A percentile compares a stretch with the other conserved stretches of the same genome.
Evolutionary conservation across 345 rosid genomes (phyloP).

Genomic region (Bruguiera sexangula): DNA sequence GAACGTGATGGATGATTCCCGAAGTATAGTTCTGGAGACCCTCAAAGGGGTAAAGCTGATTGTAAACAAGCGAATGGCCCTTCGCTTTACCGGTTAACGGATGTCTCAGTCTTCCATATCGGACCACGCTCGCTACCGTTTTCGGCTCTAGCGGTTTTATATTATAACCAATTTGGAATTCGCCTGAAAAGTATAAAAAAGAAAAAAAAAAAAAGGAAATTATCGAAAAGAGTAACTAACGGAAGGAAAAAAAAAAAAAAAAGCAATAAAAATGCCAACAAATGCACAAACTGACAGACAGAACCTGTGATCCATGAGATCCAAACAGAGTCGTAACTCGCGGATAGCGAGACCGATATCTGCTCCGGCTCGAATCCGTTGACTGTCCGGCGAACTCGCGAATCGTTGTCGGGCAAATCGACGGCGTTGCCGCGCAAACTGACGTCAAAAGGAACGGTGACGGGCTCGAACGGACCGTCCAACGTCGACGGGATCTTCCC

Average conservation of each 20-base stretch:
- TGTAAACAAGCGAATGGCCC: slow-evolving; percentile 64
- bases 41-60: slow-evolving; percentile 51
- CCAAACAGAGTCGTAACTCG: slow-evolving; percentile 58
- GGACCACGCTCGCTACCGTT: slow-evolving; percentile 56
- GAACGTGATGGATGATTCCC: slow-evolving; percentile 84
- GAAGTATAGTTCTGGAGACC: slow-evolving; percentile 71
- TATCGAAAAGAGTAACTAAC: not conserved
- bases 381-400: slow-evolving; percentile 55
- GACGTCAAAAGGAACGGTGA: slow-evolving; percentile 54
- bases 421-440: slow-evolving; percentile 55
- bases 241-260: not conserved
- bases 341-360: slow-evolving; percentile 56
- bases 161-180: slow-evolving; percentile 49
- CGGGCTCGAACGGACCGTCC: slow-evolving; percentile 66
- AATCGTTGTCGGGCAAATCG: slow-evolving; percentile 64
- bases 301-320: slow-evolving; percentile 75
- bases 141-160: slow-evolving; percentile 46
- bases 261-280: not conserved
- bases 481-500: slow-evolving; percentile 46
- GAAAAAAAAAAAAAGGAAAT: not conserved
- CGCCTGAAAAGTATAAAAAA: slow-evolving; percentile 40
- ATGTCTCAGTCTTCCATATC: slow-evolving; percentile 38
- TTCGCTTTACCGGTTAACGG: slow-evolving; percentile 32
- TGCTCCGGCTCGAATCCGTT: slow-evolving; percentile 62
- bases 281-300: not conserved